These are phyloP conservation scores for Phanerochaete carnosa DNA, from an alignment of 768 basidiomycete genomes.

Conservation along the genomic window DNA sequence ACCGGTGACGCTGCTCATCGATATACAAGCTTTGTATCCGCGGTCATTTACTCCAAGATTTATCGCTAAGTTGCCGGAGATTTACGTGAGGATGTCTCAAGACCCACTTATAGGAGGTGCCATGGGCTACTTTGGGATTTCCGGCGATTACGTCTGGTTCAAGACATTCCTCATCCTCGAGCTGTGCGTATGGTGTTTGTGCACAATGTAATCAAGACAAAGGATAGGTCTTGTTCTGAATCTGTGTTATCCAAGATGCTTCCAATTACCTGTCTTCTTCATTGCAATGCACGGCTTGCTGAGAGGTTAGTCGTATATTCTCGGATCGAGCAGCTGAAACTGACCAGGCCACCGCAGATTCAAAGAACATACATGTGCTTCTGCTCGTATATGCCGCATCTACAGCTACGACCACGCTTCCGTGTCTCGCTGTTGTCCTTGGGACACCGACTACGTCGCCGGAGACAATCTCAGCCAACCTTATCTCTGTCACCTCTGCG, in stretches of 20 bases:
- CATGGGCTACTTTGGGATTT: constrained; percentile 38
- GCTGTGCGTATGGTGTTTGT: constrained; percentile 45
- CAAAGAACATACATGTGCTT: constrained; percentile 52
- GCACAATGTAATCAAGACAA: too few species aligned
- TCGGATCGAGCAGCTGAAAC: not conserved
- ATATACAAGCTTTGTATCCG: constrained; percentile 68
- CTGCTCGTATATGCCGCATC: constrained; percentile 75
- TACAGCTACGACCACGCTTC: constrained; percentile 72
- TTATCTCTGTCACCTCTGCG: constrained; percentile 40
- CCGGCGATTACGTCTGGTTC: constrained; percentile 51
- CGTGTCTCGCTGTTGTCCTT: constrained; percentile 64
- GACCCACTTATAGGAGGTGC: constrained; percentile 65
- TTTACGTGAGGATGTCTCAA: constrained; percentile 54
- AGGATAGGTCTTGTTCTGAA: not conserved
- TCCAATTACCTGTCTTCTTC: constrained; percentile 77
- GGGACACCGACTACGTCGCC: constrained; percentile 42
- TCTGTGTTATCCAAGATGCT: constrained; percentile 36
- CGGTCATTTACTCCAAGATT: constrained; percentile 43
- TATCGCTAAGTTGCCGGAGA: constrained; percentile 40
- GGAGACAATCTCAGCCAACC: constrained; percentile 26
- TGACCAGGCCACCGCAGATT: constrained; percentile 33
- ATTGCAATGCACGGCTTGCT: constrained; percentile 61
- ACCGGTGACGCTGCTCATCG: constrained; percentile 64
- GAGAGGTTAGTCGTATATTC: constrained; percentile 36
- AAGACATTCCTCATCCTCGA: constrained; percentile 62